Conservation (phyloP, 208 protist species). For the Trypanosoma melophagium region DNA sequence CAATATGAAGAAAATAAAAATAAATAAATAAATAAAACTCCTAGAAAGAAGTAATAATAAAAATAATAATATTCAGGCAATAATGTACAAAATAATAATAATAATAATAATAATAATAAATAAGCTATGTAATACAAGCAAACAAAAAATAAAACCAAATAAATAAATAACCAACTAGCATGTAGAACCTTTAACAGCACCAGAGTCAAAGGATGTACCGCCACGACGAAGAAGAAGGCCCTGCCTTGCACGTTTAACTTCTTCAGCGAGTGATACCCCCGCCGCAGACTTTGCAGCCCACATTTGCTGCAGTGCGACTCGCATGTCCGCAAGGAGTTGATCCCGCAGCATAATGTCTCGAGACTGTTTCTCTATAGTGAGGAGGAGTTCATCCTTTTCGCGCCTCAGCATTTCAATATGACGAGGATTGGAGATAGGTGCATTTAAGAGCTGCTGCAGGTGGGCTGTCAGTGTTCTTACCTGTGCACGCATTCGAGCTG, state of each 20-base stretch:
- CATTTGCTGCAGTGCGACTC: slow-evolving; percentile 4
- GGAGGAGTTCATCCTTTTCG: slow-evolving; percentile 9
- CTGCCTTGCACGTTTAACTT: slow-evolving; percentile 1
- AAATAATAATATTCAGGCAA: too few relatives aligned
- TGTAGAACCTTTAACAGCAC: neutral
- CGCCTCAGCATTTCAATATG: too few relatives aligned
- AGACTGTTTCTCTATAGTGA: slow-evolving; percentile 13
- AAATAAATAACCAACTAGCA: slow-evolving; percentile 4
- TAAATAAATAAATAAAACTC: too few relatives aligned
- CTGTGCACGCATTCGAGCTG: slow-evolving; percentile 14
- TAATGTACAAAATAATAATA: too few relatives aligned
- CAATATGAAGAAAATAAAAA: too few relatives aligned
- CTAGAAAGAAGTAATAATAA: too few relatives aligned
- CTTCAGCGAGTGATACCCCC: slow-evolving; percentile 7
- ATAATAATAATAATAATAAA: too few relatives aligned
- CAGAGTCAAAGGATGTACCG: neutral
- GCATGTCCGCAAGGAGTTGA: slow-evolving; percentile 19
- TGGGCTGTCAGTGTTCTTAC: slow-evolving; percentile 5
- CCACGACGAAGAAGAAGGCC: neutral
- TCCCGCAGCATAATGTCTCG: slow-evolving; percentile 11
- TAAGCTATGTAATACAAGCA: too few relatives aligned
- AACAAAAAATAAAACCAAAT: too few relatives aligned
- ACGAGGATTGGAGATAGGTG: too few relatives aligned
- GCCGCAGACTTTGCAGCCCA: neutral
- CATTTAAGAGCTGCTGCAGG: slow-evolving; percentile 5